Base-by-base conservation (phyloP, 768 basidiomycete species). In the Coprinopsis strossmayeri region DNA sequence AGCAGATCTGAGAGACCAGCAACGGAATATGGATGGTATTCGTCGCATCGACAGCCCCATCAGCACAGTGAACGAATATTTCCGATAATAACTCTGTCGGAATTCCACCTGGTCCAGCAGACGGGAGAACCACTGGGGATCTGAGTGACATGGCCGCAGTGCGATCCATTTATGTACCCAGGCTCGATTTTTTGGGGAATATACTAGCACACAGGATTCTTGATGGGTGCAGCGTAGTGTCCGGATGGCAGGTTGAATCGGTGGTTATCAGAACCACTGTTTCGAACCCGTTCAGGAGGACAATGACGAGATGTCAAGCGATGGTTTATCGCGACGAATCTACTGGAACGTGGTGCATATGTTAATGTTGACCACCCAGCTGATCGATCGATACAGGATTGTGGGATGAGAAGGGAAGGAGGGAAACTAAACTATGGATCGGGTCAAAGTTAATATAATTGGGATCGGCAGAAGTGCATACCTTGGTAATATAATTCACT, bases 51-150 rank as follows among this genome's bases (percentile, higher is more conserved):
- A 70, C 59, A 42, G 53, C 58, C 26, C 65, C 64, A 48, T 66
- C 64, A 21, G 64, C 61, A 53, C 66, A 67, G 34, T 67, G 61
- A n/a, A 71, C 59, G 52, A 72, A 72, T 49, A 72, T 69, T 52
- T 69, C 66, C 20, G 70, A 72, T 20, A 72, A 53, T 21, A 71
- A 60, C 58, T 72, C 70, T 44, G 63, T 61, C 23, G 70, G 70
- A 37, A 72, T 46, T 21, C 47, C 41, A 25, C 50, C 43, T 49
- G 28, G 25, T 13, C 43, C 43, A n/a, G 43, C 43, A 5, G 5
- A 38, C 5, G 35, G 35, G 18, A 38, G 35, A 11, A 38, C 35
- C 35, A 32, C 10, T 42, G n/a, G 27, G 9, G 25, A 11, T 15
- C 7, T 28, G 13, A 11, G 43, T 5, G 25, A 11, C 7, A n/a